Percentiles rank a stretch among this genome's conserved stretches.
Evolutionary conservation across 148 eudicot species (phyloP).

Genomic region (Camellia japonica): DNA sequence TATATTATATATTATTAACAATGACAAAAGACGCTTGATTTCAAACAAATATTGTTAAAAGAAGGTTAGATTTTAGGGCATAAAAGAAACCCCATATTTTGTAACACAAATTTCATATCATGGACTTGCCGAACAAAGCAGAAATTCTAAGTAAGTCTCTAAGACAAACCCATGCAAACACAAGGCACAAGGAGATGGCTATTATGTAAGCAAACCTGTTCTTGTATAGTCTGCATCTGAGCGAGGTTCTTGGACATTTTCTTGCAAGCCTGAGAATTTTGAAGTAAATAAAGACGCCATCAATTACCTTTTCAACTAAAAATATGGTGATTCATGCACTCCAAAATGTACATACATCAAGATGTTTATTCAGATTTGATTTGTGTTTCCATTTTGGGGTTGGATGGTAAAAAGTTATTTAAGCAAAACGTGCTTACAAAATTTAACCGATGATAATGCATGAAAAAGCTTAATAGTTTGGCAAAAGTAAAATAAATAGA

Average conservation of each 20-base stretch:
- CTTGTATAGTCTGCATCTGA: conserved; percentile 78
- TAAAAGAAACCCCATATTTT: not conserved
- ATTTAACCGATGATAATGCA: not conserved
- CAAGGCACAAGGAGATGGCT: conserved; percentile 8
- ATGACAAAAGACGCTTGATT: no score
- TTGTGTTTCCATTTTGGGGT: not conserved
- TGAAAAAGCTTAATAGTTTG: not conserved
- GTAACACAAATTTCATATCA: not conserved
- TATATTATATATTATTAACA: no score
- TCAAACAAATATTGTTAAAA: not conserved
- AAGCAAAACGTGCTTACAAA: not conserved
- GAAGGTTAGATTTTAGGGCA: not conserved
- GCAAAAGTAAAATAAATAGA: not conserved
- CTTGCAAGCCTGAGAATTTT: conserved; percentile 59
- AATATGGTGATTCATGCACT: not conserved
- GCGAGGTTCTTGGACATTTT: conserved; percentile 70
- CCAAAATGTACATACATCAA: not conserved
- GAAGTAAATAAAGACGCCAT: conserved; percentile 11
- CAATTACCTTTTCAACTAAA: conserved; percentile 17
- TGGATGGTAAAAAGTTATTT: not conserved
- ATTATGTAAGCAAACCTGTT: conserved; percentile 55
- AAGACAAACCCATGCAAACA: not conserved
- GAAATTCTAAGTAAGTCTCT: not conserved
- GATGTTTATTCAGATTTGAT: not conserved
- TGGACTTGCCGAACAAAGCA: not conserved